These are phyloP conservation scores for Ganoderma resinaceum DNA, from an alignment of 1,284 basidiomycete species.

Conservation along the genomic window DNA sequence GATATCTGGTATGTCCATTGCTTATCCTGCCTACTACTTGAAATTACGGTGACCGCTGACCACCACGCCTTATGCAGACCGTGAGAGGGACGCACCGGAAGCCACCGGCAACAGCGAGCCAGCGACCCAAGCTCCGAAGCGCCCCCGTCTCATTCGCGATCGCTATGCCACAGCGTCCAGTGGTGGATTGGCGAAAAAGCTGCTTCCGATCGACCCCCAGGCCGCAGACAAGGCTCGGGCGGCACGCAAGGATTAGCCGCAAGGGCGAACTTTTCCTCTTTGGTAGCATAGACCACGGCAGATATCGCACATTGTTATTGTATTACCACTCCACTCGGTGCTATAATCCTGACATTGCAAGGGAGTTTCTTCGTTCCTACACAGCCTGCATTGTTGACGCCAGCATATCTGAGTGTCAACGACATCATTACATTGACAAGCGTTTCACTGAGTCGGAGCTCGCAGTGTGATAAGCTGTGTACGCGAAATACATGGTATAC, in stretches of 20 bases:
- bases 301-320: slow-evolving; percentile 33
- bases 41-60: neutral
- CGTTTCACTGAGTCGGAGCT: neutral
- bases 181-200: slow-evolving; percentile 56
- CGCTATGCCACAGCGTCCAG: slow-evolving; percentile 43
- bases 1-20: slow-evolving; percentile 58
- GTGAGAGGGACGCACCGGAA: slow-evolving; percentile 53
- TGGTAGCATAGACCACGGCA: slow-evolving; percentile 27
- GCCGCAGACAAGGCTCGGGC: slow-evolving; percentile 59
- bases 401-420: neutral
- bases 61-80: slow-evolving; percentile 44
- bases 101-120: slow-evolving; percentile 34
- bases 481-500: slow-evolving; percentile 15
- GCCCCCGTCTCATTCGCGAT: slow-evolving; percentile 48
- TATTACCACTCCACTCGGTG: slow-evolving; percentile 25
- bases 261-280: slow-evolving; percentile 6
- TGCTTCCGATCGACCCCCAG: slow-evolving; percentile 65
- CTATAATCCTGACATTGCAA: slow-evolving; percentile 17
- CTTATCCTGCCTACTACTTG: neutral
- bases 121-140: slow-evolving; percentile 41
- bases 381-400: neutral
- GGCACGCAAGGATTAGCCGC: slow-evolving; percentile 54
- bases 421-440: neutral
- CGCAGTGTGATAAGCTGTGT: neutral
- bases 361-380: neutral